phyloP scores from a whole-genome alignment of 352 stramenopile genomes.

The Thalassiosira livingstoniorum region DNA sequence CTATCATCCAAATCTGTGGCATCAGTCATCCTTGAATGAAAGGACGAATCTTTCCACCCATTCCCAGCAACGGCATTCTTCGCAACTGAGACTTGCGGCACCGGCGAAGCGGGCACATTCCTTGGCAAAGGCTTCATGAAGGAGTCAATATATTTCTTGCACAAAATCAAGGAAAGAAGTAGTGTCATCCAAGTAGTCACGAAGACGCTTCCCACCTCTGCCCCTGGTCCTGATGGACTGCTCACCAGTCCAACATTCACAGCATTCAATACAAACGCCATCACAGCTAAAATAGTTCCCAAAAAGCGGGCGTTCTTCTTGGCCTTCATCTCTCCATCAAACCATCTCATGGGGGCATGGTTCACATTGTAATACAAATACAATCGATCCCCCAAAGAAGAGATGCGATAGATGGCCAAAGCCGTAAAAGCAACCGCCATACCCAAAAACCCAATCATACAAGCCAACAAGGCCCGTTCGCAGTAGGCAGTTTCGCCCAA shows the following conservation, averaged over 20 bases:
- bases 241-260: background rate
- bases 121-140: background rate
- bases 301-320: background rate
- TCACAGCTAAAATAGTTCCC: background rate
- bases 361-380: background rate
- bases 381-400: background rate
- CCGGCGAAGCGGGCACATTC: background rate
- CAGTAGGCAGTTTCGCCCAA: background rate
- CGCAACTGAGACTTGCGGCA: background rate
- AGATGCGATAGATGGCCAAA: background rate
- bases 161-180: background rate
- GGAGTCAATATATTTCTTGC: background rate
- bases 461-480: background rate
- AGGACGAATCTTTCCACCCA: background rate
- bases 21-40: background rate
- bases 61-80: background rate
- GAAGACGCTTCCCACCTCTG: background rate
- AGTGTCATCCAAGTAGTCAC: background rate
- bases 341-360: background rate
- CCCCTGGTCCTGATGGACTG: background rate
- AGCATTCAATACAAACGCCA: background rate
- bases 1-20: background rate
- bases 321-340: background rate
- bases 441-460: background rate
- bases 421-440: background rate